Evolutionary conservation across 495 filamentous ascomycete species (phyloP), one percentile per base, ranked within the genome.

Genomic region (Platismatia glauca): DNA sequence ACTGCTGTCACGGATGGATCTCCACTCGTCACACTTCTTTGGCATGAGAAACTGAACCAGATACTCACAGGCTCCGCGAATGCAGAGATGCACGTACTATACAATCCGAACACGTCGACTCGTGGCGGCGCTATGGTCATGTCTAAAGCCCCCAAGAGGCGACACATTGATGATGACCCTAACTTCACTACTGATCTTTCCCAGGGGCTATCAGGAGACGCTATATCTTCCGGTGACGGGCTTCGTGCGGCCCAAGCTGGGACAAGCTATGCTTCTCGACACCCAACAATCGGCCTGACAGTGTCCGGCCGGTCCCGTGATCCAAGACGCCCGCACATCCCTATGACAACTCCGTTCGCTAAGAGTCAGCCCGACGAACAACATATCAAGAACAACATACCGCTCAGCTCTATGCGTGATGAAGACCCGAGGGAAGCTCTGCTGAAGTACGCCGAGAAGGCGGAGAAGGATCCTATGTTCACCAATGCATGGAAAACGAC

Each of bases 401-500:
- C 93, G 22, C 79, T 97, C 38, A 94, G 89, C 67, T 85, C 82
- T n/a, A 95, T 97, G 91, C 83, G 94, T 29, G 93, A 98, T 74
- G 94, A 98, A 73, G 94, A 98, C 78, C 94, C 94, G 11, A 79
- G 94, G 62, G 94, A 96, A 76, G 94, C 94, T 37, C 76, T 98
- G 65, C 72, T 97, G 66, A 96, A 94, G 75, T 98, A 97, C 79
- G 94, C 92, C 20, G 90, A 96, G 22, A 86, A 94, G 70, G 93
- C 91, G 7, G 84, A 96, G 75, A 93, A 92, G 70, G 90, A 97
- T 70, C 92, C 91, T 5, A 81, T 95, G 65, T 98, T 97, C 71
- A 98, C 94, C 31, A 87, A 85, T 65, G 94, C 92, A 15, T 98
- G 92, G 87, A 87, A 87, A 69, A 79, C 86, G 62, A 98, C 93